Conservation (phyloP, 192 early-diverging fungal genomes). For the Geranomyces michiganensis region DNA sequence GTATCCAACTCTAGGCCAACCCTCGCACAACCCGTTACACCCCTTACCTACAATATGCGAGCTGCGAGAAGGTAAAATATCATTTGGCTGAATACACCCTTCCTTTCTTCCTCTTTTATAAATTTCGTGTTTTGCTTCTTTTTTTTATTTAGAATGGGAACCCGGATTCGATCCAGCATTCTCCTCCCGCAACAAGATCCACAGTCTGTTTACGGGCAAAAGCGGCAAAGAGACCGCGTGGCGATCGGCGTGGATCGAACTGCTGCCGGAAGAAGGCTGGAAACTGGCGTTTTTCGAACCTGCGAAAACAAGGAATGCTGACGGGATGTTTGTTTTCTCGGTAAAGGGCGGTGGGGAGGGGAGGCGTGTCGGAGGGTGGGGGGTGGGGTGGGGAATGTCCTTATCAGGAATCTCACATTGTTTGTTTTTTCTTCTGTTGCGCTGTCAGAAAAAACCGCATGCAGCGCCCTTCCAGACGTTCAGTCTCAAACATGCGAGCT, state of each 20-base stretch:
- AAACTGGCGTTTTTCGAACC: conserved; percentile 14
- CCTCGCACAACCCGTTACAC: conserved; percentile 18
- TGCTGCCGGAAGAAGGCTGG: conserved; percentile 27
- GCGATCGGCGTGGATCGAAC: conserved; percentile 13
- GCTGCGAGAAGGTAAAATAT: conserved; percentile 14
- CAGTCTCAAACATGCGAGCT: conserved; percentile 6
- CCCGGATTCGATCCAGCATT: conserved; percentile 25
- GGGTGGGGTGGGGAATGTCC: conserved; percentile 14
- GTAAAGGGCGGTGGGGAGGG: too few species aligned
- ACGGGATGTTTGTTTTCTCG: too few species aligned
- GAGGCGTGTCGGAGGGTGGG: neutral
- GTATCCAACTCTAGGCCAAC: neutral
- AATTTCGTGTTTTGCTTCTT: too few species aligned
- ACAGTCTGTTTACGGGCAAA: conserved; percentile 13
- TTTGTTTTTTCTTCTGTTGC: neutral
- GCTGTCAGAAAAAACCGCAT: conserved; percentile 11
- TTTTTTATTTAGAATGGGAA: conserved; percentile 19
- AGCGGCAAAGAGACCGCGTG: conserved; percentile 24
- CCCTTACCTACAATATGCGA: conserved; percentile 14
- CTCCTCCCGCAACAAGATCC: conserved; percentile 13
- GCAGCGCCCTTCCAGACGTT: conserved; percentile 1
- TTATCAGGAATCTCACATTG: conserved; percentile 10
- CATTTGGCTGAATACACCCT: too few species aligned
- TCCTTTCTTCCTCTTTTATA: too few species aligned
- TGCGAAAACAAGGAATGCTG: conserved; percentile 9